Evolutionary conservation across 1,139 yeast species (phyloP).

Genomic region (Candida sp.): DNA sequence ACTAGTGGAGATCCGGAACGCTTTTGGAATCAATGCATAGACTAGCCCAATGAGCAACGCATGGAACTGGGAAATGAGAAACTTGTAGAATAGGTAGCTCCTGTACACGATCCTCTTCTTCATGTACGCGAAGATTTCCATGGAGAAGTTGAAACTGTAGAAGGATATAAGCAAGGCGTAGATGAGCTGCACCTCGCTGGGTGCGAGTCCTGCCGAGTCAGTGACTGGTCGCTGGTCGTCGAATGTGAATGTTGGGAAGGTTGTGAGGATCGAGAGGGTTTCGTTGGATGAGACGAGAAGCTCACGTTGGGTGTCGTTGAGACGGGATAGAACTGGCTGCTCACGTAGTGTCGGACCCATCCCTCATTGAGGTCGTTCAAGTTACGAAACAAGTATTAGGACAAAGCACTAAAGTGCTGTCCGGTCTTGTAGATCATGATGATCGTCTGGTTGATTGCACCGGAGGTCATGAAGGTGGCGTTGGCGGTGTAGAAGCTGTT

Average conservation of each 20-base stretch:
- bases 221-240: slow-evolving; percentile 26
- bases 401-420: slow-evolving; percentile 52
- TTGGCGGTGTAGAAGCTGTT: slow-evolving; percentile 31
- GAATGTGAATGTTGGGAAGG: slow-evolving; percentile 24
- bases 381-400: slow-evolving; percentile 42
- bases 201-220: slow-evolving; percentile 30
- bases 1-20: slow-evolving; percentile 59
- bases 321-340: slow-evolving; percentile 19
- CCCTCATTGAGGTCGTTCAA: slow-evolving; percentile 29
- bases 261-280: slow-evolving; percentile 21
- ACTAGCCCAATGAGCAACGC: slow-evolving; percentile 58
- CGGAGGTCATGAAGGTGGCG: slow-evolving; percentile 19
- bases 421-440: slow-evolving; percentile 53
- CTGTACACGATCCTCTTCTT: slow-evolving; percentile 36
- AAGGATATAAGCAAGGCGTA: slow-evolving; percentile 38
- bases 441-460: slow-evolving; percentile 24
- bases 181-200: slow-evolving; percentile 37
- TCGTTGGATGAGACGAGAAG: slow-evolving; percentile 18
- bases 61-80: slow-evolving; percentile 48
- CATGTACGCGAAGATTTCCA: slow-evolving; percentile 27
- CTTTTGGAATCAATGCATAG: slow-evolving; percentile 61
- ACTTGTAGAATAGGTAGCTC: slow-evolving; percentile 54
- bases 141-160: slow-evolving; percentile 34
- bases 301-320: slow-evolving; percentile 16
- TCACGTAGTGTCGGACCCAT: slow-evolving; percentile 29